These are phyloP conservation scores for Brassica rapa DNA, from an alignment of 345 rosid species.

Conservation along the genomic window DNA sequence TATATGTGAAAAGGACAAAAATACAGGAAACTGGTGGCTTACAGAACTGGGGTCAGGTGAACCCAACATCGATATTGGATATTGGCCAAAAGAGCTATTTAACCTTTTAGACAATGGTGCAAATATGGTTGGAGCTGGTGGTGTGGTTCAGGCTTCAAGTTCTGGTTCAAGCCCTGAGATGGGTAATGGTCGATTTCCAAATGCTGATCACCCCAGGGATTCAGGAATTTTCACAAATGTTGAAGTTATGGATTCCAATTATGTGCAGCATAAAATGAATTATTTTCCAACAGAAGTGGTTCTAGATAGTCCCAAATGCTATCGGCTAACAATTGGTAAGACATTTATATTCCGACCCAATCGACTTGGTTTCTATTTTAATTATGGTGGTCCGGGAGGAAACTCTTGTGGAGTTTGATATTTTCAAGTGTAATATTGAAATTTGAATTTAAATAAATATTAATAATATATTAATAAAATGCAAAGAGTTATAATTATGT, in stretches of 20 bases:
- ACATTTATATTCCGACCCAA: not conserved
- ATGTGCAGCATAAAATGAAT: not conserved
- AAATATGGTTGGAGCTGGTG: conserved; percentile 3
- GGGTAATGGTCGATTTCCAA: conserved; percentile 26
- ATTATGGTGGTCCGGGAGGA: conserved; percentile 20
- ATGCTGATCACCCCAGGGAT: rapidly evolving
- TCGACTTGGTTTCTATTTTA: not conserved
- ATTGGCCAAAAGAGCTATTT: conserved; percentile 24
- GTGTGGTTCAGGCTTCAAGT: conserved; percentile 2
- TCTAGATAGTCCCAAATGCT: conserved; percentile 22
- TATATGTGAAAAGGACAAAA: not conserved
- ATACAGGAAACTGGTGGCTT: conserved; percentile 16
- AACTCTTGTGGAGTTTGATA: conserved; percentile 9
- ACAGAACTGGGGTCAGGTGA: not conserved
- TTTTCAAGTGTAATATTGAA: not conserved
- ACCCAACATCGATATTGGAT: not conserved
- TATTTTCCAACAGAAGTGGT: not conserved
- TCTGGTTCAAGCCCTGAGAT: conserved; percentile 11
- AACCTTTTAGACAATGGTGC: conserved; percentile 3
- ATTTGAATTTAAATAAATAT: no score
- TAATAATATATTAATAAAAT: not conserved
- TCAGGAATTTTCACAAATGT: not conserved
- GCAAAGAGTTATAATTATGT: not conserved
- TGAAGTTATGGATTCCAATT: not conserved
- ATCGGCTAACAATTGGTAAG: conserved; percentile 3